These are phyloP conservation scores for Abelmoschus esculentus DNA, from an alignment of 345 rosid genomes.

Conservation along the genomic window DNA sequence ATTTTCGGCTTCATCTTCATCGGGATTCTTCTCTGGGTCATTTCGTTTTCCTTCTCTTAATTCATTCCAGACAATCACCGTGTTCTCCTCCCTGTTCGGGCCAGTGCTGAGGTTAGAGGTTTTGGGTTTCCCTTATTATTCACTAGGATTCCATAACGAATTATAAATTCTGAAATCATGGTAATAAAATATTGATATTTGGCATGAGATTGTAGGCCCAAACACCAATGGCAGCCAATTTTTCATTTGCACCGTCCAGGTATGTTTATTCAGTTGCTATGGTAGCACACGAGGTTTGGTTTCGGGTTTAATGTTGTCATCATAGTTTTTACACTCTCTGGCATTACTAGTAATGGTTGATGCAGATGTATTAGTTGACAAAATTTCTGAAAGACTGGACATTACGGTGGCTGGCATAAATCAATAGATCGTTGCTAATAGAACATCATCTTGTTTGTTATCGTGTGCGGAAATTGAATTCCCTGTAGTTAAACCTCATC, in stretches of 20 bases:
- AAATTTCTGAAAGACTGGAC: neutral
- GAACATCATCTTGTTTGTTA: no score
- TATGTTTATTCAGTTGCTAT: constrained; percentile 20
- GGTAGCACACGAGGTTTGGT: neutral
- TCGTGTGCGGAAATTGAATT: no score
- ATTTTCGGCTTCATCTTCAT: constrained; percentile 28
- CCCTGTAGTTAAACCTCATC: neutral
- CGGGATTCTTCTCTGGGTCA: constrained; percentile 31
- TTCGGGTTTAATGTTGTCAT: neutral
- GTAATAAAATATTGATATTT: no score
- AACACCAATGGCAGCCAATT: constrained; percentile 98
- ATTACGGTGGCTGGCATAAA: neutral
- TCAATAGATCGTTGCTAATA: neutral
- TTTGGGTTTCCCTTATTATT: no score
- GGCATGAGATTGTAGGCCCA: constrained; percentile 36
- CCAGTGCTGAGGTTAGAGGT: constrained; percentile 62
- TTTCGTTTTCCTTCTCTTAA: constrained; percentile 26
- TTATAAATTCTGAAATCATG: no score
- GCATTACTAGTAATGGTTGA: neutral
- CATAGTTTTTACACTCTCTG: neutral
- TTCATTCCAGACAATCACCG: constrained; percentile 26
- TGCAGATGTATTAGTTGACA: neutral
- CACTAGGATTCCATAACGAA: neutral
- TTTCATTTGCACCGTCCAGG: constrained; percentile 96
- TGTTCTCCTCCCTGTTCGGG: constrained; percentile 39